Evolutionary conservation across 192 early-diverging fungal species (phyloP).

Genomic region (Coemansia asiatica): DNA sequence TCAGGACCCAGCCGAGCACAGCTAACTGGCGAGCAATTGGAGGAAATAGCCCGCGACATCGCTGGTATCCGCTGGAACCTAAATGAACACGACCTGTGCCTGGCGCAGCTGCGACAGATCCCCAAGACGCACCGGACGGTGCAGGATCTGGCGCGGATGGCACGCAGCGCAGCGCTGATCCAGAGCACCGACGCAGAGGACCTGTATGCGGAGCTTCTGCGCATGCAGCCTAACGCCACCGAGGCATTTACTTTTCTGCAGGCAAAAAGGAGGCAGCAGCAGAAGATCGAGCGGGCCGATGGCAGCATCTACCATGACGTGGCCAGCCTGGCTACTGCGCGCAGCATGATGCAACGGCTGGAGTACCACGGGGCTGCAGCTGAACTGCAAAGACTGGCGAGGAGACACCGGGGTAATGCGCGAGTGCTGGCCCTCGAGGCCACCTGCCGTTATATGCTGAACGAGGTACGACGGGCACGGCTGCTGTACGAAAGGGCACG

Average conservation of each 20-base stretch:
- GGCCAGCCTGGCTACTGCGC: conserved; percentile 19
- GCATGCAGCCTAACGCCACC: conserved; percentile 32
- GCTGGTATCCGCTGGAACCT: conserved; percentile 38
- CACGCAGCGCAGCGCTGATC: conserved; percentile 28
- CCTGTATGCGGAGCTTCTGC: conserved; percentile 27
- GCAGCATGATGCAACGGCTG: conserved; percentile 23
- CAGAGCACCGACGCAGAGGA: conserved; percentile 29
- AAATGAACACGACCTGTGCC: conserved; percentile 42
- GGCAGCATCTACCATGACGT: conserved; percentile 26
- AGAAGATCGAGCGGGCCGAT: conserved; percentile 2
- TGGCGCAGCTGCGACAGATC: conserved; percentile 52
- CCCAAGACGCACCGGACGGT: conserved; percentile 29
- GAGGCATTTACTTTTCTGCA: conserved; percentile 30
- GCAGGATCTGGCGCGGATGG: conserved; percentile 40
- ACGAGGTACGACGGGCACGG: conserved; percentile 11
- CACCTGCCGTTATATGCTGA: conserved; percentile 36
- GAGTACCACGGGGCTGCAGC: conserved; percentile 22
- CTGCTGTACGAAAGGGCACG: conserved; percentile 33
- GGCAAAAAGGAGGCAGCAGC: background rate
- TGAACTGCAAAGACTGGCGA: conserved; percentile 19
- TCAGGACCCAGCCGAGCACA: conserved; percentile 17
- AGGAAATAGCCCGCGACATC: conserved; percentile 38
- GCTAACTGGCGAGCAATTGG: conserved; percentile 24
- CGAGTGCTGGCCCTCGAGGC: conserved; percentile 34
- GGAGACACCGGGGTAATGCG: conserved; percentile 25